These are phyloP conservation scores for Quercus phellos DNA, from an alignment of 331 rosid species.

Conservation along the genomic window DNA sequence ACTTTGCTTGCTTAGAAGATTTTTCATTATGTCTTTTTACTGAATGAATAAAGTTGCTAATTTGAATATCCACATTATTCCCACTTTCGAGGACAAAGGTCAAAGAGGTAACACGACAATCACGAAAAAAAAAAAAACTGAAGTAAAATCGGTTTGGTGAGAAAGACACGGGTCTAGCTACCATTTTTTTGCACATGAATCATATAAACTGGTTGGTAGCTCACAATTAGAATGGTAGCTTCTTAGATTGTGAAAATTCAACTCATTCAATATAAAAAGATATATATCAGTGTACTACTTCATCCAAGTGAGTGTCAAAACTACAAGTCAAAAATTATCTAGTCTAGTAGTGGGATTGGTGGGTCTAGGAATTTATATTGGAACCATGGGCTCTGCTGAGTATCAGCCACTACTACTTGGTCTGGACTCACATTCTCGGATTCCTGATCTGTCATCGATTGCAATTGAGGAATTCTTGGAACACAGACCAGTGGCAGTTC, in stretches of 20 bases:
- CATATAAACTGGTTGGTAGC: not conserved
- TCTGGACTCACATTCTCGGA: conserved; percentile 35
- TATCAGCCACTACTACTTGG: conserved; percentile 35
- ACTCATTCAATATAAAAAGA: not conserved
- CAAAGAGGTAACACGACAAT: no score
- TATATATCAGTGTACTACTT: no score
- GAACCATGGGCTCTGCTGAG: conserved; percentile 29
- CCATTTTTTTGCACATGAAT: not conserved
- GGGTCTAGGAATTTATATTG: no score
- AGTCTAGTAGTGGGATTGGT: no score
- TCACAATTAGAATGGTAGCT: not conserved
- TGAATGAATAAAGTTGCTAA: no score
- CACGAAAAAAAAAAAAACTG: not conserved
- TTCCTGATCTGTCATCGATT: conserved; percentile 42
- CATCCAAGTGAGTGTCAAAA: no score
- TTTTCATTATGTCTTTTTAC: no score
- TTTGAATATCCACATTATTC: no score
- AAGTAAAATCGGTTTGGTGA: not conserved
- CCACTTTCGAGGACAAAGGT: no score
- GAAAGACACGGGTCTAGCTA: not conserved
- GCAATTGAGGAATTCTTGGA: conserved; percentile 53
- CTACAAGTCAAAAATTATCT: no score
- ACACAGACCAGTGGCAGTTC: conserved; percentile 23
- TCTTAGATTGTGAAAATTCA: not conserved
- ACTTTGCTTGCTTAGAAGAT: no score